These are phyloP conservation scores for Fraxinus cuspidata DNA, from an alignment of 257 asterid genomes.

Conservation along the genomic window DNA sequence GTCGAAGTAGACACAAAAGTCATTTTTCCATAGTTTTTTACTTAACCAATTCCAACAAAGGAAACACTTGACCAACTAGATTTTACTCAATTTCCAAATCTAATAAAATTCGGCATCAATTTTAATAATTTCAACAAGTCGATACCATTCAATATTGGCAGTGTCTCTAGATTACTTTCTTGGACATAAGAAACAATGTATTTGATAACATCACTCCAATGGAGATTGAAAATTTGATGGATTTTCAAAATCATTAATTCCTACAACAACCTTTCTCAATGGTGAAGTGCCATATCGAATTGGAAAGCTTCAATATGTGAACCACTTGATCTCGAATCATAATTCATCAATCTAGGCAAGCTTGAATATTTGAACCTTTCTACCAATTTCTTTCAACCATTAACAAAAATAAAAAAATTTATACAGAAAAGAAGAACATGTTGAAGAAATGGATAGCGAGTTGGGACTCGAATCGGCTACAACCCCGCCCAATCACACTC, in stretches of 20 bases:
- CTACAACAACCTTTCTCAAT: conserved; percentile 44
- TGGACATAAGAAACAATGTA: conserved; percentile 67
- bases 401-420: too few species aligned
- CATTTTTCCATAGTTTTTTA: too few species aligned
- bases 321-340: too few species aligned
- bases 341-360: too few species aligned
- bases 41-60: too few species aligned
- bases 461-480: too few species aligned
- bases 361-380: too few species aligned
- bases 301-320: conserved; percentile 42
- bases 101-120: conserved; percentile 41
- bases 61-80: conserved; percentile 35
- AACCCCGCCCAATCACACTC: too few species aligned
- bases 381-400: too few species aligned
- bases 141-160: conserved; percentile 63
- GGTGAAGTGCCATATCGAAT: conserved; percentile 64
- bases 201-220: conserved; percentile 47
- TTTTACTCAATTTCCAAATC: conserved; percentile 45
- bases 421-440: too few species aligned
- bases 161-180: conserved; percentile 41
- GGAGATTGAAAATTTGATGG: conserved; percentile 58
- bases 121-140: conserved; percentile 53
- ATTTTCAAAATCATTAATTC: conserved; percentile 46
- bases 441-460: too few species aligned
- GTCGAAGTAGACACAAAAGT: too few species aligned